Evolutionary conservation across 2,329 filamentous ascomycete species (phyloP).

Genomic region (Calonectria henricotiae): DNA sequence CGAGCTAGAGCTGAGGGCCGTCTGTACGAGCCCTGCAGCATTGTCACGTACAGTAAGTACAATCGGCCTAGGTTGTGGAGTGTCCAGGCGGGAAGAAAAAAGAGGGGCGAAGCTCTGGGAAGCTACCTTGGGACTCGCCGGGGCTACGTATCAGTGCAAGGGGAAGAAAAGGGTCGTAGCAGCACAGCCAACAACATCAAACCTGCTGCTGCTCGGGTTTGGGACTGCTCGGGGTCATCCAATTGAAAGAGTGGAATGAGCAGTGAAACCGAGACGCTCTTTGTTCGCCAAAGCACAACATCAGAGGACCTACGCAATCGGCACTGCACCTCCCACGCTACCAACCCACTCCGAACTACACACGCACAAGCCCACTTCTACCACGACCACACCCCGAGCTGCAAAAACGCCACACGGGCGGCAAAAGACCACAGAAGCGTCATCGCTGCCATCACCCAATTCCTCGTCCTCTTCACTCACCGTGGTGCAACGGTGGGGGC

Average conservation of each 20-base stretch:
- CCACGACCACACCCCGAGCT: constrained; percentile 22
- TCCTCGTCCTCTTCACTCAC: constrained; percentile 19
- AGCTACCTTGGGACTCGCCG: constrained; percentile 6
- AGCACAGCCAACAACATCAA: constrained; percentile 17
- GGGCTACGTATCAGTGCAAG: neutral
- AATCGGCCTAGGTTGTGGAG: constrained; percentile 29
- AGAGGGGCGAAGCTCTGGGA: constrained; percentile 33
- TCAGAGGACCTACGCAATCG: constrained; percentile 30
- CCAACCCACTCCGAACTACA: constrained; percentile 14
- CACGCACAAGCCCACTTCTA: constrained; percentile 18
- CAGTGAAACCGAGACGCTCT: constrained; percentile 41
- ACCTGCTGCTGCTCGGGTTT: constrained; percentile 3
- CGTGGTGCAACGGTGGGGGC: constrained; percentile 9
- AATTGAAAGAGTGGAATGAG: constrained; percentile 49
- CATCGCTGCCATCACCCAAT: constrained; percentile 3
- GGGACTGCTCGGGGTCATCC: constrained; percentile 33
- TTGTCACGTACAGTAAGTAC: constrained; percentile 7
- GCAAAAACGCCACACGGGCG: constrained; percentile 8
- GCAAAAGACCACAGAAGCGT: constrained; percentile 6
- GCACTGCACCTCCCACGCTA: constrained; percentile 8
- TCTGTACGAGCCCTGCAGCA: constrained; percentile 16
- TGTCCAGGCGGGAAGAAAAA: constrained; percentile 21
- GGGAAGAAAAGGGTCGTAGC: neutral
- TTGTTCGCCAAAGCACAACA: constrained; percentile 45
- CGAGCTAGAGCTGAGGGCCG: constrained; percentile 16